Conservation (phyloP, 495 filamentous ascomycete species). For the Podospora sp. region DNA sequence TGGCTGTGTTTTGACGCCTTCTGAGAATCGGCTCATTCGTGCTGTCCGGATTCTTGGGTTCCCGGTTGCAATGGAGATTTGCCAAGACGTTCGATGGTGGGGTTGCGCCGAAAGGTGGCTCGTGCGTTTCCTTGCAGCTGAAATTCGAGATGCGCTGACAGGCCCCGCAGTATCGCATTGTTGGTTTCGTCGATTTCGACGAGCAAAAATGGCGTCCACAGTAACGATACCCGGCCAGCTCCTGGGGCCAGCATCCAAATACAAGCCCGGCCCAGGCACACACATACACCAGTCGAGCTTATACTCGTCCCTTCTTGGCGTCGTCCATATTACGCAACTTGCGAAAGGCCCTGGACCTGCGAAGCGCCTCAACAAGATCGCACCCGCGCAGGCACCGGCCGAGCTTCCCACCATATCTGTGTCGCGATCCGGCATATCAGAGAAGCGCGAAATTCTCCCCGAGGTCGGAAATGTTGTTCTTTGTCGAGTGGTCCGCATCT, state of each 20-base stretch:
- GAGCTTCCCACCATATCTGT: constrained; percentile 46
- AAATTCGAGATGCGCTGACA: constrained; percentile 2
- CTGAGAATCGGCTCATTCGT: constrained; percentile 11
- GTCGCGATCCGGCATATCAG: constrained; percentile 36
- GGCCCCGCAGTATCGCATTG: neutral
- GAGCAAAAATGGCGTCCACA: constrained; percentile 25
- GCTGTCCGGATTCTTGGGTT: constrained; percentile 6
- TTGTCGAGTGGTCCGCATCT: constrained; percentile 82
- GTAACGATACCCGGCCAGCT: constrained; percentile 72
- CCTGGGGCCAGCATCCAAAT: constrained; percentile 66
- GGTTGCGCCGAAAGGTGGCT: neutral
- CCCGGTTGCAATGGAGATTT: neutral
- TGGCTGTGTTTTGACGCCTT: neutral
- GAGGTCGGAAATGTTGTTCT: constrained; percentile 78
- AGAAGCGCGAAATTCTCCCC: constrained; percentile 72
- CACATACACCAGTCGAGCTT: constrained; percentile 72
- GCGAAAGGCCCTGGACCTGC: constrained; percentile 56
- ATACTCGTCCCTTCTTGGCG: constrained; percentile 71
- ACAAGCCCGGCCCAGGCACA: constrained; percentile 75
- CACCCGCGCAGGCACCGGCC: constrained; percentile 35
- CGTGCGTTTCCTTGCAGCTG: neutral
- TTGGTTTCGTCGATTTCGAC: neutral
- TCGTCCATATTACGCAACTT: constrained; percentile 53
- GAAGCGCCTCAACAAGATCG: constrained; percentile 59
- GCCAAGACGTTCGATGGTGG: neutral